These are phyloP conservation scores for Lecanosticta acicola DNA, from an alignment of 2,329 filamentous ascomycete genomes.

Conservation along the genomic window DNA sequence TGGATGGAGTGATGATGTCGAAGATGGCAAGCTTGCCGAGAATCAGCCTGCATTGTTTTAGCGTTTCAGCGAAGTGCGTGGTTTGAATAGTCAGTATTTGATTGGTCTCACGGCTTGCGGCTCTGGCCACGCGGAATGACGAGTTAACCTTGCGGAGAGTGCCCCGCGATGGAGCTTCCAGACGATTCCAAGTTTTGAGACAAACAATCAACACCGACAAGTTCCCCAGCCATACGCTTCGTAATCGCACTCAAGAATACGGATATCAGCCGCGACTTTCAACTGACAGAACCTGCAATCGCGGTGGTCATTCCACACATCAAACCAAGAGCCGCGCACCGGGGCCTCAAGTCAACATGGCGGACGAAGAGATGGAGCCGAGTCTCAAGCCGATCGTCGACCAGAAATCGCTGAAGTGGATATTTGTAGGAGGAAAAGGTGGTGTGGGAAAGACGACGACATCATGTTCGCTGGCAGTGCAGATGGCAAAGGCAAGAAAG, in stretches of 20 bases:
- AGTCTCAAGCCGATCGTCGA: conserved; percentile 91
- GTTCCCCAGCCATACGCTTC: not conserved
- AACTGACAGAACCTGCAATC: no score
- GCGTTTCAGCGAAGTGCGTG: no score
- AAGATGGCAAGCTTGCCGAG: not conserved
- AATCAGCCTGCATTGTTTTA: not conserved
- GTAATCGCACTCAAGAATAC: no score
- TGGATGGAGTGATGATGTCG: not conserved
- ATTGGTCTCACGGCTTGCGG: not conserved
- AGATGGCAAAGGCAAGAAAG: conserved; percentile 89
- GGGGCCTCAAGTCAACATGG: conserved; percentile 39
- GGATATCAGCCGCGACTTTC: no score
- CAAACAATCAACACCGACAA: not conserved
- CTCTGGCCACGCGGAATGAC: not conserved
- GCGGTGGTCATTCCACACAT: no score
- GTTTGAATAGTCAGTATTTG: not conserved
- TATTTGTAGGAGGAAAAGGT: conserved; percentile 91
- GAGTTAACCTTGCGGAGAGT: no score
- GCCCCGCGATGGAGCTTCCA: no score
- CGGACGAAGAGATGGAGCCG: conserved; percentile 77
- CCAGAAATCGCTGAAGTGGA: conserved; percentile 94
- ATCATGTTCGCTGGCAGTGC: conserved; percentile 95
- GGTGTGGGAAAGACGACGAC: conserved; percentile 99
- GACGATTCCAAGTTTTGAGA: not conserved
- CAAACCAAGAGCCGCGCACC: no score